phyloP scores from a whole-genome alignment of 2,329 filamentous ascomycete species.

The Seiridium cupressi region DNA sequence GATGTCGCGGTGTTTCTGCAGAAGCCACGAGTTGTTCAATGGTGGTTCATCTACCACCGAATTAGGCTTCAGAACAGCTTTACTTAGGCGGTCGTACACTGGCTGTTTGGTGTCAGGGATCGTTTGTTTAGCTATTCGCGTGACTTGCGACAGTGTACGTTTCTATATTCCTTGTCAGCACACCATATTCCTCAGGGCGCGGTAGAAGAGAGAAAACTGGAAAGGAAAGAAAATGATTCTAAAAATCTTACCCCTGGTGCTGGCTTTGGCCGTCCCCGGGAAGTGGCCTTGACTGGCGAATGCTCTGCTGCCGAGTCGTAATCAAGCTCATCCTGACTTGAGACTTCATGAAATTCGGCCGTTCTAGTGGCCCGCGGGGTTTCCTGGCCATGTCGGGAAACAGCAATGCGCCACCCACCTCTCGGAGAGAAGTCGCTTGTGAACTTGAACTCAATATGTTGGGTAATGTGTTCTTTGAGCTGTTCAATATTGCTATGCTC shows the following conservation, averaged over 20 bases:
- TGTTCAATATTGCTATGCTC: slow-evolving; percentile 45
- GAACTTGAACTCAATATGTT: slow-evolving; percentile 44
- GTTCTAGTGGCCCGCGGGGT: slow-evolving; percentile 18
- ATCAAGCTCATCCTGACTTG: slow-evolving; percentile 22
- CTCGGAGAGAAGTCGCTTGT: slow-evolving; percentile 30
- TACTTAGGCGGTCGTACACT: slow-evolving; percentile 58
- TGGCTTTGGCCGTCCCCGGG: no score
- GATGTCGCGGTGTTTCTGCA: slow-evolving; percentile 58
- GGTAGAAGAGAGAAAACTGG: no score
- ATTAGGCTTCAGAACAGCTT: slow-evolving; percentile 47
- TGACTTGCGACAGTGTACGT: slow-evolving; percentile 6
- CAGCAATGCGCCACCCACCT: slow-evolving; percentile 20
- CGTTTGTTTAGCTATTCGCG: slow-evolving; percentile 32
- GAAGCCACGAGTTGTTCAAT: slow-evolving; percentile 51
- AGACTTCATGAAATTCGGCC: slow-evolving; percentile 15
- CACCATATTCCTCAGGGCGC: no score
- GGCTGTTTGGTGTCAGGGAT: slow-evolving; percentile 51
- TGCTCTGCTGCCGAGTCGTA: slow-evolving; percentile 20
- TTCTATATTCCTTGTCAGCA: neutral
- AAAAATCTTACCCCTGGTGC: no score
- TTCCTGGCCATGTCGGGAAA: slow-evolving; percentile 23
- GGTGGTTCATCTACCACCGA: slow-evolving; percentile 41
- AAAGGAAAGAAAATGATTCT: no score
- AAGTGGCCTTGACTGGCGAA: slow-evolving; percentile 4
- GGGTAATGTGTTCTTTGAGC: slow-evolving; percentile 47